Evolutionary conservation across 2,329 filamentous ascomycete species (phyloP).

Genomic region (Sodiomyces alkalinus): DNA sequence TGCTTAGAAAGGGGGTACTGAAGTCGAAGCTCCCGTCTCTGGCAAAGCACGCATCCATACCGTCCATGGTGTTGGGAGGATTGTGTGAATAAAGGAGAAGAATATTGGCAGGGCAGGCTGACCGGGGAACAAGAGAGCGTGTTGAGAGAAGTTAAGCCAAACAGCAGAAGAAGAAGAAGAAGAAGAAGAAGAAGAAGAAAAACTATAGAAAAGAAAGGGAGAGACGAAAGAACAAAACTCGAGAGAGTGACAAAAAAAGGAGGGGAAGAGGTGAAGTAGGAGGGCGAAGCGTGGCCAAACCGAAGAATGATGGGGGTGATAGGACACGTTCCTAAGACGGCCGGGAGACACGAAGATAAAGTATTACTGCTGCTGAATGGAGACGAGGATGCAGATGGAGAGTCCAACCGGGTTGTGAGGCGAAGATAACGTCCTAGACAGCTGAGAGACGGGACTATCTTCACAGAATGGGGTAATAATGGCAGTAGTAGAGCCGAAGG

Average conservation of each 20-base stretch:
- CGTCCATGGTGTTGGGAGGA: slow-evolving; percentile 5
- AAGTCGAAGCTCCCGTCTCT: slow-evolving; percentile 7
- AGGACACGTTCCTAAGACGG: slow-evolving; percentile 13
- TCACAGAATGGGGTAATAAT: slow-evolving; percentile 8
- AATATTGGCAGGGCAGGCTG: too few relatives aligned
- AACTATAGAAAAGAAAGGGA: too few relatives aligned
- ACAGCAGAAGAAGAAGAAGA: too few relatives aligned
- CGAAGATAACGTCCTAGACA: slow-evolving; percentile 12
- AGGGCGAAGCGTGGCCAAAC: too few relatives aligned
- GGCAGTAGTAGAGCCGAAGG: slow-evolving; percentile 9
- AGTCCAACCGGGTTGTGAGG: slow-evolving; percentile 19
- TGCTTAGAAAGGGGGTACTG: slow-evolving; percentile 6
- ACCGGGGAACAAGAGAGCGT: too few relatives aligned
- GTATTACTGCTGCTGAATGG: too few relatives aligned
- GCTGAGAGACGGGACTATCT: slow-evolving; percentile 5
- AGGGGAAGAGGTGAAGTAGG: slow-evolving; percentile 4
- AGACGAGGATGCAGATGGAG: too few relatives aligned
- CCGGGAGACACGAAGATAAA: slow-evolving; percentile 26
- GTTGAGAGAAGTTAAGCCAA: too few relatives aligned
- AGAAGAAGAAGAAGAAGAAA: too few relatives aligned
- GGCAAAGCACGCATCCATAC: slow-evolving; percentile 6
- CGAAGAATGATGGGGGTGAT: slow-evolving; percentile 10
- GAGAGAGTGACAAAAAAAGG: too few relatives aligned
- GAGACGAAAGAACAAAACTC: too few relatives aligned
- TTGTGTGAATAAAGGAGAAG: too few relatives aligned